Conservation (phyloP, 768 basidiomycete genomes). For the Cytidiella melzeri region DNA sequence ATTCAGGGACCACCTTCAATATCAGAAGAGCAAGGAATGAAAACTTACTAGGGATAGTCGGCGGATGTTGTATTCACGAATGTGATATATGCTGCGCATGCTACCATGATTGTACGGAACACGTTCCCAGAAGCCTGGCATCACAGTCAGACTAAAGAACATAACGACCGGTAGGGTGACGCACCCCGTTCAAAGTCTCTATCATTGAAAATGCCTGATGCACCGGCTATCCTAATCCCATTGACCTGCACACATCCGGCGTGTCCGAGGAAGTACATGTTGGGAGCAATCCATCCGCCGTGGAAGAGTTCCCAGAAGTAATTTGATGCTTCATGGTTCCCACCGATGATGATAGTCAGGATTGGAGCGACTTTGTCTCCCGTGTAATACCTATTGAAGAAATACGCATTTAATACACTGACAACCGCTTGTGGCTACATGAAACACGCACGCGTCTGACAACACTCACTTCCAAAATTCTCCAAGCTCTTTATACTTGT, state of each 20-base stretch:
- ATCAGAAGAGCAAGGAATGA: background rate
- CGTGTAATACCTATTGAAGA: conserved; percentile 89
- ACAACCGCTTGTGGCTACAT: background rate
- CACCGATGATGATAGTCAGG: conserved; percentile 91
- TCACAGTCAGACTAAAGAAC: background rate
- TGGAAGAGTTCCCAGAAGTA: conserved; percentile 97
- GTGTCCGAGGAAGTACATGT: conserved; percentile 93
- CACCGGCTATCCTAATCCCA: conserved; percentile 83
- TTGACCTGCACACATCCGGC: conserved; percentile 87
- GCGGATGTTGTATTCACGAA: conserved; percentile 77
- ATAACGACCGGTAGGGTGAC: conserved; percentile 7
- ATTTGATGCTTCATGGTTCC: conserved; percentile 96
- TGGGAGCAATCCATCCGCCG: conserved; percentile 94
- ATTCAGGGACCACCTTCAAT: background rate
- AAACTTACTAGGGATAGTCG: conserved; percentile 64
- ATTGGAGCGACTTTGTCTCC: conserved; percentile 78
- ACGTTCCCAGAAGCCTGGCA: conserved; percentile 69
- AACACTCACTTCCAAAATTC: conserved; percentile 71
- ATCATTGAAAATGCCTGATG: conserved; percentile 85
- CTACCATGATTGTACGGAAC: conserved; percentile 72
- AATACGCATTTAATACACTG: background rate
- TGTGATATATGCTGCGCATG: conserved; percentile 85
- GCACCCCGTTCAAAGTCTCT: conserved; percentile 68
- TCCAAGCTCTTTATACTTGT: conserved; percentile 80
- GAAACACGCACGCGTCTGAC: background rate